These are phyloP conservation scores for Tolypocladium tundrense DNA, from an alignment of 2,329 filamentous ascomycete species.

Conservation along the genomic window DNA sequence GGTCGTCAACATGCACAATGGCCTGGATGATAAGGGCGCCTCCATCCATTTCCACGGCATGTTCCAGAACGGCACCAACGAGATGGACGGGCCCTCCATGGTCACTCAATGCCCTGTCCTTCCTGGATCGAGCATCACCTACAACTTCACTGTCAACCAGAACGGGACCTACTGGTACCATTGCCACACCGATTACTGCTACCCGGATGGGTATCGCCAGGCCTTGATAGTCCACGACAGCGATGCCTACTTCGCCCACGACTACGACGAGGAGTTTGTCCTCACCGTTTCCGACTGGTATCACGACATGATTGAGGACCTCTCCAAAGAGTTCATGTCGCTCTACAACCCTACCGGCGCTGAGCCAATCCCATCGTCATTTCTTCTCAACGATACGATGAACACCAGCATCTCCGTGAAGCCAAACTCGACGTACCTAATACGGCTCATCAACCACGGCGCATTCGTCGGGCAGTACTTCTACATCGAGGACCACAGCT, in stretches of 20 bases:
- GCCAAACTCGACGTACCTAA: background rate
- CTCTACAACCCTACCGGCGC: background rate
- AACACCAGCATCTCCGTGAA: background rate
- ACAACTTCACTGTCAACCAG: slow-evolving; percentile 44
- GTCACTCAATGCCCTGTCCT: slow-evolving; percentile 19
- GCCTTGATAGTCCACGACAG: slow-evolving; percentile 35
- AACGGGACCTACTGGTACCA: slow-evolving; percentile 56
- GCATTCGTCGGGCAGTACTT: background rate
- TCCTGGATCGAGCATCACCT: background rate
- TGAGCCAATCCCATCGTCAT: background rate
- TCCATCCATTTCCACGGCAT: slow-evolving; percentile 53
- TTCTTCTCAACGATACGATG: background rate
- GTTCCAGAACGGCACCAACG: slow-evolving; percentile 43
- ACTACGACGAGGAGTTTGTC: background rate
- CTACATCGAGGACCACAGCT: background rate
- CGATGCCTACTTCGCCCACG: background rate
- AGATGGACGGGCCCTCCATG: slow-evolving; percentile 49
- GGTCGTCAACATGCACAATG: slow-evolving; percentile 37
- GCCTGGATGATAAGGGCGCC: slow-evolving; percentile 35
- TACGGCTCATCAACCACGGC: background rate
- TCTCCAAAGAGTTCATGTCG: background rate
- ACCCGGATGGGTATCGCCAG: slow-evolving; percentile 24
- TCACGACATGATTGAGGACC: background rate
- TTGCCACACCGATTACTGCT: slow-evolving; percentile 28
- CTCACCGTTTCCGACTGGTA: background rate